Evolutionary conservation across 257 asterid species (phyloP), one percentile per base, ranked within the genome.

Genomic region (Plantago ovata): DNA sequence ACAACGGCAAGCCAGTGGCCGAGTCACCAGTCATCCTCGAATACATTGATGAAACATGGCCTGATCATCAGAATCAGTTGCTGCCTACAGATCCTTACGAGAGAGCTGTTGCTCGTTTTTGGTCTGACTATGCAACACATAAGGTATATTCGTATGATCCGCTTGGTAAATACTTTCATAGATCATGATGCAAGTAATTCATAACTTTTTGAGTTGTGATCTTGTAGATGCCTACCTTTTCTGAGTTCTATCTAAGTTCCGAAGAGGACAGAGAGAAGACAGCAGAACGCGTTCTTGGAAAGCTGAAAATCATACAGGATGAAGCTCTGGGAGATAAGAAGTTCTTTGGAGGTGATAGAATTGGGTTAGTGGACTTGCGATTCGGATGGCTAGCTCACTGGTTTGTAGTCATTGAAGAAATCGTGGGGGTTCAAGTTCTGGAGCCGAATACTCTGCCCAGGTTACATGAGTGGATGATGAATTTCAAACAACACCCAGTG

Each of bases 21-120:
- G 79, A 76, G 59, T 76, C 79, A 3, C 41, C 60, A 0, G 62
- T 76, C 39, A 76, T 76, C 58, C 65, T 76, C 3, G 18, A 76
- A 22, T 77, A 69, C 50, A 69, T 77, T 9, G 77, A 77, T 28
- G 82, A 77, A 56, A 63, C 70, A 40, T 77, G 79, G 79, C 72
- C 72, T 0, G 55, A 56, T 63, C 54, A 7, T 6, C 45, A 13
- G 18, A 54, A 45, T 18, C 67, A 77, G 19, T 66, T 77, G 58
- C 53, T 73, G 46, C 75, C 79, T 6, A 15, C 43, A 22, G 79
- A 73, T 69, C 72, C 82, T 40, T 60, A 66, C 1, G 67, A 69
- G 53, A 56, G 71, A 64, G 76, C 75, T 47, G 23, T 56, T 58
- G 77, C 79, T 62, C 65, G 74, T 19, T 69, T 77, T 53, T 72